phyloP scores from a whole-genome alignment of 495 filamentous ascomycete species.

The Oidiodendron maius region DNA sequence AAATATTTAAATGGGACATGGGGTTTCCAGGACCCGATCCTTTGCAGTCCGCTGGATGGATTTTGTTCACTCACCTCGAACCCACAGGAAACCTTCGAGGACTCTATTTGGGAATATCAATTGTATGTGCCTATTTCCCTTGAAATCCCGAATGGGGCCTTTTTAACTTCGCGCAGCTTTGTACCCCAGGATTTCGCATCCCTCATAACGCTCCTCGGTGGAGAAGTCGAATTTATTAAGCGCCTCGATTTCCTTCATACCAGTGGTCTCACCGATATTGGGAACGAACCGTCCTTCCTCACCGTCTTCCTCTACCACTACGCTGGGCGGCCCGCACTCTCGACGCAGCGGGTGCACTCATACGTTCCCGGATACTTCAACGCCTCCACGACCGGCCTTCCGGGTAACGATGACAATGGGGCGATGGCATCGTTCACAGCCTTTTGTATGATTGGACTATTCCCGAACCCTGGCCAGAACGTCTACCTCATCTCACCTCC shows the following conservation, averaged over 20 bases:
- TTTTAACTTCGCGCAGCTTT: conserved; percentile 31
- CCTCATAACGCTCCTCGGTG: conserved; percentile 54
- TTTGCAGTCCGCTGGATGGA: conserved; percentile 40
- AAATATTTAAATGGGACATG: conserved; percentile 59
- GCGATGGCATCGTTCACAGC: conserved; percentile 66
- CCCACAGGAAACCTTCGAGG: conserved; percentile 66
- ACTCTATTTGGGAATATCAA: conserved; percentile 62
- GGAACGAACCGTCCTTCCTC: conserved; percentile 66
- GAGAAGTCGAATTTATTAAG: conserved; percentile 47
- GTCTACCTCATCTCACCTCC: conserved; percentile 67
- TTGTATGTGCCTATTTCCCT: conserved; percentile 60
- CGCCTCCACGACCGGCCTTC: conserved; percentile 51
- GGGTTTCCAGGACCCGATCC: conserved; percentile 62
- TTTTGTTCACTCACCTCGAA: conserved; percentile 54
- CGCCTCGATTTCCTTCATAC: conserved; percentile 63
- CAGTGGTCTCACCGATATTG: conserved; percentile 57
- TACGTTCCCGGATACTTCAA: conserved; percentile 65
- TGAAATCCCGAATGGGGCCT: conserved; percentile 41
- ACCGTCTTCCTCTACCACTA: conserved; percentile 67
- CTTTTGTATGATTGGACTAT: conserved; percentile 66
- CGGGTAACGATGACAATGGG: conserved; percentile 66
- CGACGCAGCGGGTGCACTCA: conserved; percentile 49
- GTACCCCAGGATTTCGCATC: conserved; percentile 63
- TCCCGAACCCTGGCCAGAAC: conserved; percentile 66
- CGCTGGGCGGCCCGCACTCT: conserved; percentile 57